Percentiles rank a stretch among this genome's conserved stretches.
phyloP scores from a whole-genome alignment of 1,284 basidiomycete species.

The Neotropicomus parvogracilis region DNA sequence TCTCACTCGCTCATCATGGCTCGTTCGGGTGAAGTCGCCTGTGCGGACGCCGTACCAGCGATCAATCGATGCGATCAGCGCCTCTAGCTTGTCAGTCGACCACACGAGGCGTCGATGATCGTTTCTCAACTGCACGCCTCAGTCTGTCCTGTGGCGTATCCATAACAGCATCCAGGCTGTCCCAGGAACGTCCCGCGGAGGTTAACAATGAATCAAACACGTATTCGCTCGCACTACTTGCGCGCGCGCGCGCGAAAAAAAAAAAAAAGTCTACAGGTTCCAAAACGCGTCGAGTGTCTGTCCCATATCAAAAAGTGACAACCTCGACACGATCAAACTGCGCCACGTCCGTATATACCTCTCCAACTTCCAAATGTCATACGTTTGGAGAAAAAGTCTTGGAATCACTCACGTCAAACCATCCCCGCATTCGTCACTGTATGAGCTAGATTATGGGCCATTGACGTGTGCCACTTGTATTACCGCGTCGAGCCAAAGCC shows the following conservation, averaged over 20 bases:
- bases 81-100: not conserved
- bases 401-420: not conserved
- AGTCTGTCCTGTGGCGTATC: constrained; percentile 35
- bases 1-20: no score
- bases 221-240: not conserved
- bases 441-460: no score
- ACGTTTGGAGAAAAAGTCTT: not conserved
- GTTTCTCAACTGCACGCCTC: constrained; percentile 41
- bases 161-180: constrained; percentile 13
- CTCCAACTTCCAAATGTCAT: not conserved
- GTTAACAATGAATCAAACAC: not conserved
- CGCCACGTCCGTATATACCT: not conserved
- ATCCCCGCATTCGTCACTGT: not conserved
- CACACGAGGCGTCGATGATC: constrained; percentile 36
- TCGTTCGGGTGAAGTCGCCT: not conserved
- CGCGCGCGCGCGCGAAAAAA: no score
- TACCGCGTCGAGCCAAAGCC: no score
- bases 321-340: not conserved
- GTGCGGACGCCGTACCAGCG: not conserved
- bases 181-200: not conserved
- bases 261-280: not conserved
- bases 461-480: no score
- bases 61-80: not conserved
- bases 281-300: not conserved
- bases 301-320: not conserved